phyloP scores from a whole-genome alignment of 305 asterid genomes.

The Ilex paraguariensis region DNA sequence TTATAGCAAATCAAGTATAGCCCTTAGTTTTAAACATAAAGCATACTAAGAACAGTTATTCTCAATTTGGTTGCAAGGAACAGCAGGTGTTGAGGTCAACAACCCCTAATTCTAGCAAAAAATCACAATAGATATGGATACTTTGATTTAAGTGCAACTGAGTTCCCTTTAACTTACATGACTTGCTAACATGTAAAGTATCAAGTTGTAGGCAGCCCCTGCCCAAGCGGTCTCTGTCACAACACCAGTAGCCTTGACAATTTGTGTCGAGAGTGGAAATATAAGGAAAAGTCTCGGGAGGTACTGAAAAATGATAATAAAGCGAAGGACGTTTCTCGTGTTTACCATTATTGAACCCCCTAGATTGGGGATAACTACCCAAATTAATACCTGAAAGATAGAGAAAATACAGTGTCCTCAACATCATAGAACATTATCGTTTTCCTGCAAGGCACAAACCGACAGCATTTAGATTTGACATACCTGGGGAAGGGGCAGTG shows the following conservation, averaged over 20 bases:
- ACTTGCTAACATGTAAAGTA: constrained; percentile 97
- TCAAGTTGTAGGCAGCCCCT: constrained; percentile 94
- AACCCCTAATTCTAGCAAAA: no score
- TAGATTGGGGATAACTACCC: constrained; percentile 71
- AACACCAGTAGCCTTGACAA: constrained; percentile 87
- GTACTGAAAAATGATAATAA: constrained; percentile 78
- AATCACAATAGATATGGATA: neutral
- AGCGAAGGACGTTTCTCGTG: constrained; percentile 82
- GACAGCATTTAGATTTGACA: neutral
- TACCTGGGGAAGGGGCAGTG: constrained; percentile 97
- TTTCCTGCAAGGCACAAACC: neutral
- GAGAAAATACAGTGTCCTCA: neutral
- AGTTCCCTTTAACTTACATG: constrained; percentile 50
- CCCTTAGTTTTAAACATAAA: no score
- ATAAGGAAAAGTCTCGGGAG: constrained; percentile 76
- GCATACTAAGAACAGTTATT: no score
- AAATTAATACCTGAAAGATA: constrained; percentile 56
- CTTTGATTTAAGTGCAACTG: constrained; percentile 3
- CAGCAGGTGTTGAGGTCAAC: no score
- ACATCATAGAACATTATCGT: neutral
- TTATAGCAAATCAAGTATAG: no score
- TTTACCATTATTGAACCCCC: constrained; percentile 74
- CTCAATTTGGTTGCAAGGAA: no score
- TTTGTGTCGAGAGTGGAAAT: constrained; percentile 79
- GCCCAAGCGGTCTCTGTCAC: constrained; percentile 98